Evolutionary conservation across 2,329 filamentous ascomycete genomes (phyloP).

Genomic region (Aaosphaeria arxii): DNA sequence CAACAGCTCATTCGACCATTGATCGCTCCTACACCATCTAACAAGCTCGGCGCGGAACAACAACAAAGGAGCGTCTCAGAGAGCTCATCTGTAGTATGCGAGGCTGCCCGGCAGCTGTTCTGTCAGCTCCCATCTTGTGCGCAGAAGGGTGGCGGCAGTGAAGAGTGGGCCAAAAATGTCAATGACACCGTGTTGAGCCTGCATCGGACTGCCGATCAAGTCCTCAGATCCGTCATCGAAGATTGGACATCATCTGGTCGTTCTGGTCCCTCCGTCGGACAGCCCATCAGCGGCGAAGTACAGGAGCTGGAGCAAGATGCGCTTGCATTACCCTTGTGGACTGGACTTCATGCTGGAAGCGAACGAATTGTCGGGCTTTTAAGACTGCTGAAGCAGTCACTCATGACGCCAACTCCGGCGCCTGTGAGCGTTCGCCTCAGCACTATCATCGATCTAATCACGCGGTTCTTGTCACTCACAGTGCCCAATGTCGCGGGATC

Average conservation of each 20-base stretch:
- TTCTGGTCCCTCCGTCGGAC: slow-evolving; percentile 20
- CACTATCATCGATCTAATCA: slow-evolving; percentile 64
- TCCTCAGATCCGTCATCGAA: slow-evolving; percentile 77
- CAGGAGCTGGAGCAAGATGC: slow-evolving; percentile 41
- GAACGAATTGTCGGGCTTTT: slow-evolving; percentile 68
- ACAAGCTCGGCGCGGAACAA: slow-evolving; percentile 17
- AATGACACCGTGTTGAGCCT: slow-evolving; percentile 60
- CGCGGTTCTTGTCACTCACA: slow-evolving; percentile 66
- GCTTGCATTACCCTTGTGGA: slow-evolving; percentile 65
- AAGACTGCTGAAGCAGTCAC: slow-evolving; percentile 60
- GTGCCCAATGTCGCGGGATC: slow-evolving; percentile 48
- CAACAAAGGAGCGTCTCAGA: slow-evolving; percentile 29
- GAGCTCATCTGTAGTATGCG: slow-evolving; percentile 53
- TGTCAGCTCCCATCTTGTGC: slow-evolving; percentile 76
- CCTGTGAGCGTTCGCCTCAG: slow-evolving; percentile 67
- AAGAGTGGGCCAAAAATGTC: slow-evolving; percentile 74
- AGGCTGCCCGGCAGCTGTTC: slow-evolving; percentile 62
- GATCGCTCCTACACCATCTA: slow-evolving; percentile 62
- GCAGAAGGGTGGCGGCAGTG: slow-evolving; percentile 71
- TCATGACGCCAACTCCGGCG: slow-evolving; percentile 63
- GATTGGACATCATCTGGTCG: slow-evolving; percentile 59
- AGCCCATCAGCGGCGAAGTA: slow-evolving; percentile 29
- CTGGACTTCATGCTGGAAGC: slow-evolving; percentile 69
- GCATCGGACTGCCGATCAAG: slow-evolving; percentile 70
- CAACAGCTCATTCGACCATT: slow-evolving; percentile 58